Conservation (phyloP, 225 moss, liverwort and hornwort genomes). For the Marchantia paleacea region DNA sequence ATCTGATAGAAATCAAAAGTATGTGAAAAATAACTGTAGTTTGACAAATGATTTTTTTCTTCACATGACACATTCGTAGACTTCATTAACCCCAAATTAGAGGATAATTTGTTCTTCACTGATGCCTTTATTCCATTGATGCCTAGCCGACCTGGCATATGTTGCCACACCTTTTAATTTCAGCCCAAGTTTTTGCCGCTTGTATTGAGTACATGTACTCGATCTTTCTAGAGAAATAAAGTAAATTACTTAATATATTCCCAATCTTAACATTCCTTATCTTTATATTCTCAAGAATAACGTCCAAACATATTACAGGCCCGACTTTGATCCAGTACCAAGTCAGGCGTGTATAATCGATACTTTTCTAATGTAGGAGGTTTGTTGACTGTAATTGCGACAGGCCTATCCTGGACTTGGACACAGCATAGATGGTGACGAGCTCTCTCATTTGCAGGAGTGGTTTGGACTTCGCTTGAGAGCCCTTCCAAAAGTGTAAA, state of each 20-base stretch:
- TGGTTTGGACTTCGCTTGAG: conserved; percentile 48
- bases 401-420: conserved; percentile 85
- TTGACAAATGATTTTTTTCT: too few species aligned
- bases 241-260: not conserved
- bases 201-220: not conserved
- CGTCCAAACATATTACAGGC: too few species aligned
- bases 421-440: conserved; percentile 52
- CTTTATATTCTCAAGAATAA: too few species aligned
- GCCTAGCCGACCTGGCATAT: too few species aligned
- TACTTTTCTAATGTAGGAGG: not conserved
- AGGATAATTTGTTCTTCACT: too few species aligned
- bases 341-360: not conserved
- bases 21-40: too few species aligned
- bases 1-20: not conserved
- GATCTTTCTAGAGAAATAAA: not conserved
- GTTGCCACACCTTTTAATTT: too few species aligned
- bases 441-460: conserved; percentile 51
- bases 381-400: conserved; percentile 2
- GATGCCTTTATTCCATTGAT: too few species aligned
- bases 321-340: not conserved
- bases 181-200: too few species aligned
- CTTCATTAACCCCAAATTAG: too few species aligned
- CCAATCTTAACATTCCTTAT: not conserved
- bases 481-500: not conserved
- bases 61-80: too few species aligned